These are phyloP conservation scores for Monosporozyma servazzii DNA, from an alignment of 805 yeast genomes.

Conservation along the genomic window DNA sequence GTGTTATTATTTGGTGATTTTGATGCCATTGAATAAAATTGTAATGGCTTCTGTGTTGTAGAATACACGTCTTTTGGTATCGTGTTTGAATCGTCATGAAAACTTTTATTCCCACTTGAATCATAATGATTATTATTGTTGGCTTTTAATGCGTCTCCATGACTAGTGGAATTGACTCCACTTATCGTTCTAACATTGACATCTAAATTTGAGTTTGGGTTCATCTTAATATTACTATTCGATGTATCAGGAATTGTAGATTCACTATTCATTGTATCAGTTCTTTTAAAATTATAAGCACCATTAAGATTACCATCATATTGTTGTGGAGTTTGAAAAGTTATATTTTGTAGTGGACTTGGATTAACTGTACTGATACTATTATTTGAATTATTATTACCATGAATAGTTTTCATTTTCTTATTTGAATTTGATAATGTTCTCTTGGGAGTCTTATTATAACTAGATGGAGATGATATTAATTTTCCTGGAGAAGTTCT, in stretches of 20 bases:
- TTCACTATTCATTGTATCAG: background rate
- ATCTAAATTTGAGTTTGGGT: background rate
- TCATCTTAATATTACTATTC: background rate
- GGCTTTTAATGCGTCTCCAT: slow-evolving; percentile 2
- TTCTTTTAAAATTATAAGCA: background rate
- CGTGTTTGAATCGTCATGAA: slow-evolving; percentile 14
- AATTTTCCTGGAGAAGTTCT: slow-evolving; percentile 26
- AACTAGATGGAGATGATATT: slow-evolving; percentile 28
- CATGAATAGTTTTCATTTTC: slow-evolving; percentile 4
- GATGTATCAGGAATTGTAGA: background rate
- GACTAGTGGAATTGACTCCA: background rate
- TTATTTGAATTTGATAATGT: slow-evolving; percentile 7
- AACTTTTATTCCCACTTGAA: slow-evolving; percentile 5
- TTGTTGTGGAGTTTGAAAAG: slow-evolving; percentile 29
- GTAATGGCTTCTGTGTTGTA: slow-evolving; percentile 29
- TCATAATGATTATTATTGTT: background rate
- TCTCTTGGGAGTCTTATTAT: slow-evolving; percentile 28
- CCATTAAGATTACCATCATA: background rate
- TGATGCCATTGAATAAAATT: slow-evolving; percentile 24
- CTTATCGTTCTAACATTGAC: background rate
- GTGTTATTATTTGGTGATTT: slow-evolving; percentile 3
- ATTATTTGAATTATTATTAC: slow-evolving; percentile 4
- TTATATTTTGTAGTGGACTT: slow-evolving; percentile 27
- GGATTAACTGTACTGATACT: slow-evolving; percentile 14
- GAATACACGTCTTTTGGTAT: slow-evolving; percentile 7